Evolutionary conservation across 345 rosid genomes (phyloP), one percentile per base, ranked within the genome.

Genomic region (Populus ilicifolia): DNA sequence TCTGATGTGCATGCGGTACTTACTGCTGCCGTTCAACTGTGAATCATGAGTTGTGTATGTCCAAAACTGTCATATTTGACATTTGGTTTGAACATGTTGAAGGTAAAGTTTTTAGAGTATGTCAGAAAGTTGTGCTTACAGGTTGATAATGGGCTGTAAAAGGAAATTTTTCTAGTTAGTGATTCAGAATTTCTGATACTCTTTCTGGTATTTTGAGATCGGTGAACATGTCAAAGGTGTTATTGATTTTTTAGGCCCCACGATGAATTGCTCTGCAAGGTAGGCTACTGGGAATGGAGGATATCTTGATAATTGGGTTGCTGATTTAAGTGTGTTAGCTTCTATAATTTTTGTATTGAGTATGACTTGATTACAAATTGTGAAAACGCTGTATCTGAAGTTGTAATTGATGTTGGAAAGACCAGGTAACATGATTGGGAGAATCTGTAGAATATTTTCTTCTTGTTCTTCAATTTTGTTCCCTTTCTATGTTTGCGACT

Each of bases 161-260:
- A 41, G 44, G 44, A 41, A 41, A 10, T 41, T 41, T 41, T 41
- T 10, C 46, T 41, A 41, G 46, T 41, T 41, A 41, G 14, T 41
- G 46, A 41, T 10, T 41, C 46, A 41, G 46, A 41, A 41, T 41
- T 11, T 41, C 46, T 54, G 13, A 5, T 8, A 25, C 68, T 80
- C 78, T 10, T 41, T 41, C 46, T 62, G 13, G 4, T 8, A 25
- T 74, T 80, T 80, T 80, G 52, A 72, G 81, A 75, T 25, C 25
- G 61, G 79, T 83, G 66, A 85, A 84, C 86, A 77, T 77, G 81
- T 61, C 30, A 54, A 84, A 84, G 85, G 85, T 87, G 83, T 71
- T 77, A 87, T 82, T 88, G 84, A 86, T 84, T 83, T 79, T 29
- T 30, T 61, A 59, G 85, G 84, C 82, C 87, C 85, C 87, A 79